These are phyloP conservation scores for Coleophoma crateriformis DNA, from an alignment of 2,329 filamentous ascomycete species.

Conservation along the genomic window DNA sequence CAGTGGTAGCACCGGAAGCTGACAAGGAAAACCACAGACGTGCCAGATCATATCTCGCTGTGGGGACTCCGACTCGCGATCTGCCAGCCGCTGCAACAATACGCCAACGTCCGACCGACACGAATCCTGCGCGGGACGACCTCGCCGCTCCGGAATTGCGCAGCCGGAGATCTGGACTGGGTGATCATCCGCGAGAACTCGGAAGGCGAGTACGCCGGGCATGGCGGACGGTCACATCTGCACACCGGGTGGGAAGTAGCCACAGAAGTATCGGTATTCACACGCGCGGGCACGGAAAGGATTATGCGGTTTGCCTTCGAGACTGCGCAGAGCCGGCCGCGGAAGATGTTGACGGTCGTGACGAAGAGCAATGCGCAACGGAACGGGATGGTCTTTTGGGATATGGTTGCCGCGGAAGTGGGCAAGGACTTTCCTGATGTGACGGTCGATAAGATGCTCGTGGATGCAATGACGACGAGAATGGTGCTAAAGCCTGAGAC, in stretches of 20 bases:
- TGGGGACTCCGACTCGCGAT: constrained; percentile 58
- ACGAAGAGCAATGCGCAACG: constrained; percentile 59
- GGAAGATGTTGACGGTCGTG: constrained; percentile 52
- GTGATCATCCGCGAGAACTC: constrained; percentile 59
- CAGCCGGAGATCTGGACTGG: constrained; percentile 49
- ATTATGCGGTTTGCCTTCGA: constrained; percentile 57
- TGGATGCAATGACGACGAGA: constrained; percentile 38
- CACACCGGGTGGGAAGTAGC: constrained; percentile 50
- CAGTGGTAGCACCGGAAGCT: constrained; percentile 8
- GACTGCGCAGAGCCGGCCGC: constrained; percentile 40
- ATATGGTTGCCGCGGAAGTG: constrained; percentile 48
- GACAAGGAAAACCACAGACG: constrained; percentile 27
- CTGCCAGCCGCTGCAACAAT: constrained; percentile 55
- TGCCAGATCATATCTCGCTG: constrained; percentile 58
- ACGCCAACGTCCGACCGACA: constrained; percentile 57
- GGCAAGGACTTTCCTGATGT: constrained; percentile 52
- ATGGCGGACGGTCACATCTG: constrained; percentile 48
- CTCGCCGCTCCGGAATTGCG: constrained; percentile 40
- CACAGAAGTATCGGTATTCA: constrained; percentile 56
- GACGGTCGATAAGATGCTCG: constrained; percentile 55
- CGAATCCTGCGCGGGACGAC: constrained; percentile 49
- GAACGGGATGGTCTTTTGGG: constrained; percentile 62
- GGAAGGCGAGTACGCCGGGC: constrained; percentile 52
- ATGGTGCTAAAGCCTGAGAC: constrained; percentile 53
- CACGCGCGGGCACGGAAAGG: constrained; percentile 49